Evolutionary conservation across 75 land plant genomes (phyloP).

Genomic region (Ceratopteris richardii): DNA sequence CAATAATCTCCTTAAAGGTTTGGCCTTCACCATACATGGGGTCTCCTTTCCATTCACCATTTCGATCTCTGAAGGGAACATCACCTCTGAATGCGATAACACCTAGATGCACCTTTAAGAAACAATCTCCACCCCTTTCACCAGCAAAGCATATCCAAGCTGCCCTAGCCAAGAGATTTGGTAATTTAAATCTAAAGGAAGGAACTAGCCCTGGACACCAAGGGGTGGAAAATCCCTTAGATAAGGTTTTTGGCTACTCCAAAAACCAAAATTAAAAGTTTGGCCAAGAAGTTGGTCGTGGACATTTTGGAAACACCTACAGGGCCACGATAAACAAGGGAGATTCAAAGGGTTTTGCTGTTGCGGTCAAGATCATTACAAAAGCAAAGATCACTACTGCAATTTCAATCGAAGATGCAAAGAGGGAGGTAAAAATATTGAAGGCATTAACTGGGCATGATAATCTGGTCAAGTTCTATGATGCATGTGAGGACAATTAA

Average conservation of each 20-base stretch:
- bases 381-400: slow-evolving; percentile 95
- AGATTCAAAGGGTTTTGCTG: slow-evolving; percentile 63
- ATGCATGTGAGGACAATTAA: too few relatives aligned
- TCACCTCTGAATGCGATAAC: slow-evolving; percentile 3
- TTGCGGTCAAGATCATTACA: slow-evolving; percentile 84
- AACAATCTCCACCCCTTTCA: slow-evolving; percentile 88
- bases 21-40: not conserved
- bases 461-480: too few relatives aligned
- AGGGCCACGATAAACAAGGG: slow-evolving; percentile 64
- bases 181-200: slow-evolving; percentile 68
- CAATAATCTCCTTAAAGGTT: too few relatives aligned
- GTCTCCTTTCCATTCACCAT: slow-evolving; percentile 1
- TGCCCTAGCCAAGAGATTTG: slow-evolving; percentile 48
- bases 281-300: slow-evolving; percentile 84
- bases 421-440: too few relatives aligned
- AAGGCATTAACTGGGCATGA: too few relatives aligned
- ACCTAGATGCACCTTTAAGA: slow-evolving; percentile 43
- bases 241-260: too few relatives aligned
- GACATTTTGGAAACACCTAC: slow-evolving; percentile 89
- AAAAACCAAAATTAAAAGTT: slow-evolving; percentile 59
- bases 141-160: slow-evolving; percentile 86
- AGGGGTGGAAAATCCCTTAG: slow-evolving; percentile 42
- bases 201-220: slow-evolving; percentile 40
- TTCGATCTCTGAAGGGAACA: slow-evolving; percentile 1
- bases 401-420: too few relatives aligned